phyloP scores from a whole-genome alignment of 1,284 basidiomycete species.

The Volvariella volvacea region DNA sequence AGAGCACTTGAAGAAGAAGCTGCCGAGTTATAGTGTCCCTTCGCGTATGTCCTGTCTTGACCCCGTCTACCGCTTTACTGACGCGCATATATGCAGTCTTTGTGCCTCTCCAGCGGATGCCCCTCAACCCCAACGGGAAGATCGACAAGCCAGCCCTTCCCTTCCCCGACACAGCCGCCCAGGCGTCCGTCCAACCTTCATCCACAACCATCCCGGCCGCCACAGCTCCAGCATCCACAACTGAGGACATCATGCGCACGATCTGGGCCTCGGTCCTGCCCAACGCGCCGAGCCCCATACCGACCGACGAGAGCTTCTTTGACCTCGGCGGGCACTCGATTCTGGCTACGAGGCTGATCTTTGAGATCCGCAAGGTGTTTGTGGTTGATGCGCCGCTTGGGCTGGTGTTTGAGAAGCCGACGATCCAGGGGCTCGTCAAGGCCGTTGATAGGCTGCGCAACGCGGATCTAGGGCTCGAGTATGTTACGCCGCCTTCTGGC shows the following conservation, averaged over 20 bases:
- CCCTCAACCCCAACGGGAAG: slow-evolving; percentile 98
- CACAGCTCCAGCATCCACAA: slow-evolving; percentile 47
- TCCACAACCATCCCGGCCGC: slow-evolving; percentile 9
- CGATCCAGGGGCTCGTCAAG: slow-evolving; percentile 73
- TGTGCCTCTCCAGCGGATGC: slow-evolving; percentile 93
- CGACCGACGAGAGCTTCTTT: slow-evolving; percentile 94
- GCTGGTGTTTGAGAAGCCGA: slow-evolving; percentile 90
- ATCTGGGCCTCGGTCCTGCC: slow-evolving; percentile 87
- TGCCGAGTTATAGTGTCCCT: slow-evolving; percentile 91
- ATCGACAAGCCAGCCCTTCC: slow-evolving; percentile 98
- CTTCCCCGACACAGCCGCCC: slow-evolving; percentile 95
- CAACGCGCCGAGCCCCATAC: slow-evolving; percentile 72
- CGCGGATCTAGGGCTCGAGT: slow-evolving; percentile 74
- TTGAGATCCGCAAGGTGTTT: slow-evolving; percentile 92
- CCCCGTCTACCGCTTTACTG: slow-evolving; percentile 10
- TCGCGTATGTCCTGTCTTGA: slow-evolving; percentile 48
- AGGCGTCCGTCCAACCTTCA: slow-evolving; percentile 31
- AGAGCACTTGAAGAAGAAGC: slow-evolving; percentile 95
- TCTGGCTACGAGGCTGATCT: slow-evolving; percentile 93
- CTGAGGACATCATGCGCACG: slow-evolving; percentile 74
- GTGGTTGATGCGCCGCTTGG: slow-evolving; percentile 91
- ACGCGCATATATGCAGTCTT: slow-evolving; percentile 55
- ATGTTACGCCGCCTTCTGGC: no score
- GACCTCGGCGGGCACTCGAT: slow-evolving; percentile 99
- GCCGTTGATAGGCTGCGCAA: slow-evolving; percentile 77